Evolutionary conservation across 2,329 filamentous ascomycete species (phyloP).

Genomic region (Aspergillus melleus): DNA sequence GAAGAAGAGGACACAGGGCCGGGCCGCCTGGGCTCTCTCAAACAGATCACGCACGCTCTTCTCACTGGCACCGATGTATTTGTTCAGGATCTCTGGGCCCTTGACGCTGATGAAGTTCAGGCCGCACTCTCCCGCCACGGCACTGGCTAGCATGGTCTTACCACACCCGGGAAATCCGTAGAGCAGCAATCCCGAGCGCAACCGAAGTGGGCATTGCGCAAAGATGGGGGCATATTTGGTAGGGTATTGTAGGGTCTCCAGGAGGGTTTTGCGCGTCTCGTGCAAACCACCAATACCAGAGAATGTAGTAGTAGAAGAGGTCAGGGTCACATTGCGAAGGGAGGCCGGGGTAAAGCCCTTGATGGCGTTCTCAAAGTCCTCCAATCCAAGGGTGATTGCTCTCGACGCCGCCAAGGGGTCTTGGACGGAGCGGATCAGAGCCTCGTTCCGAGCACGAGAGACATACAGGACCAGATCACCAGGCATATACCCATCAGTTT

Average conservation of each 20-base stretch:
- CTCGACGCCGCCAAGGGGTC: conserved; percentile 52
- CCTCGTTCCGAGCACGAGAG: conserved; percentile 84
- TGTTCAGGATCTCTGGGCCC: conserved; percentile 96
- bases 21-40: conserved; percentile 81
- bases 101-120: conserved; percentile 99
- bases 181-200: conserved; percentile 86
- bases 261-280: conserved; percentile 82
- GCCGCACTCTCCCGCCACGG: conserved; percentile 95
- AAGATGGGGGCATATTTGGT: conserved; percentile 98
- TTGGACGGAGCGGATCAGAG: conserved; percentile 78
- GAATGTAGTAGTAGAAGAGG: conserved; percentile 90
- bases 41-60: conserved; percentile 96
- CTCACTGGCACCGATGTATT: conserved; percentile 97
- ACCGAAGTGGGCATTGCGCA: conserved; percentile 88
- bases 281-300: conserved; percentile 85
- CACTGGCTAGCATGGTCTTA: conserved; percentile 91
- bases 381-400: conserved; percentile 64
- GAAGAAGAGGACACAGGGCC: conserved; percentile 94
- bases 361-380: conserved; percentile 81
- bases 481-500: conserved; percentile 97
- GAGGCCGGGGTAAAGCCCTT: conserved; percentile 95
- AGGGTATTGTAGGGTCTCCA: conserved; percentile 94
- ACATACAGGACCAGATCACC: conserved; percentile 86
- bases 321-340: conserved; percentile 88
- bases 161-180: conserved; percentile 97